Base-by-base conservation (phyloP, 495 filamentous ascomycete genomes). In the Pyrenopolyporus hunteri region DNA sequence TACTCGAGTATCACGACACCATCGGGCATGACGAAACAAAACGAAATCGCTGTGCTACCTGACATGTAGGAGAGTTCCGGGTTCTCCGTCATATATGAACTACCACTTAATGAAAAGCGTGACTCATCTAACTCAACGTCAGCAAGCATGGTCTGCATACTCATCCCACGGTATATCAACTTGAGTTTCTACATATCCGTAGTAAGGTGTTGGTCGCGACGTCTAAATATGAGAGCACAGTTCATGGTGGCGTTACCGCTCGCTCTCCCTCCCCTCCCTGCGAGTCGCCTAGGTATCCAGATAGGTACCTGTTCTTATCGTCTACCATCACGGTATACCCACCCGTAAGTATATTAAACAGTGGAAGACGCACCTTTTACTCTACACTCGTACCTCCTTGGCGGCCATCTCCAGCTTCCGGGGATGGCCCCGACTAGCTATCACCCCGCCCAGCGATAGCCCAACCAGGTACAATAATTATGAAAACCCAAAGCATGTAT, bases 21-120 rank as follows among this genome's bases (percentile, higher is more conserved):
- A 61, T 66, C 63, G 63, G 63, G 63, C 63, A 66, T 66, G 63
- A 66, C 63, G 57, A 66, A 60, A 66, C 63, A 52, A 61, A 66
- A 66, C 46, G 52, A 66, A 66, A 66, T 66, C 63, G 57, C 13
- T 66, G 63, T 66, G 42, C 63, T 39, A 66, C 63, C 57, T 61
- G 29, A 61, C 47, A 10, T 61, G 37, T 49, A 17, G 57, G 45
- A 42, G 63, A 61, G 33, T 57, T 44, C 63, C 63, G 63, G 51
- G 33, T 36, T 48, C 32, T 46, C 50, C 33, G 62, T 65, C 50
- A 39, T 55, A 59, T 49, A 46, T 42, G 51, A 45, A 33, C 29
- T 48, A 48, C 40, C 33, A 50, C 23, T 48, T 58, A 50, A 48
- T 37, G 29, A 23, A 28, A 33, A 36, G 37, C 55, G 23, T 29